phyloP scores from a whole-genome alignment of 495 filamentous ascomycete species.

The Xylaria telfairii region DNA sequence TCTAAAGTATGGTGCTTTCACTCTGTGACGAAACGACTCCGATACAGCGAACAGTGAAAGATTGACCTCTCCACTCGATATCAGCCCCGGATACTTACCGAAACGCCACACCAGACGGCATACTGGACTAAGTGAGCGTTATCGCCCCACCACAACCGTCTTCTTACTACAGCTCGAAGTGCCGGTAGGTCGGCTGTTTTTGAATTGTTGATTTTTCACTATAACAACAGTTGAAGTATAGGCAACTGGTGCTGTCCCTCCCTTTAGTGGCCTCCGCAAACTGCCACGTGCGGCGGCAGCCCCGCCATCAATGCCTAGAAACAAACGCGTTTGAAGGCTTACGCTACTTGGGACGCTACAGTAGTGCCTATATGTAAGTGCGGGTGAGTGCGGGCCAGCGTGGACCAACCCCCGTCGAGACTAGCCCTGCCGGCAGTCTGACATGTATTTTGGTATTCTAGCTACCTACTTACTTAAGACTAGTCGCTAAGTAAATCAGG shows the following conservation, averaged over 20 bases:
- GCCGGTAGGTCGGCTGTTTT: background rate
- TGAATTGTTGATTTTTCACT: background rate
- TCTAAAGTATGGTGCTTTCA: no score
- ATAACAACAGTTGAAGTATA: background rate
- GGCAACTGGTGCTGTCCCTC: background rate
- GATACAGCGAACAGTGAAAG: background rate
- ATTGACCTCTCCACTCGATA: background rate
- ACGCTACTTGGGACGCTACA: background rate
- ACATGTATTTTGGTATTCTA: background rate
- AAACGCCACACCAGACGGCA: background rate
- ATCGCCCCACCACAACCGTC: background rate
- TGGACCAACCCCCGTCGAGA: background rate
- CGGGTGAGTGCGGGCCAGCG: background rate
- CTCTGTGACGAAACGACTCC: background rate
- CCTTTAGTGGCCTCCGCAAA: background rate
- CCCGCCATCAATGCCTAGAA: background rate
- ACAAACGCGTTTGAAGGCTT: background rate
- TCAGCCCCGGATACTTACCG: background rate
- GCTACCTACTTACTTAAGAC: background rate
- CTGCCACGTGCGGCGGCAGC: conserved; percentile 1
- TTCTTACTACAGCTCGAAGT: background rate
- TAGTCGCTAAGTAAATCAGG: background rate
- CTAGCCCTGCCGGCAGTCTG: background rate
- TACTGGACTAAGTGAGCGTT: background rate
- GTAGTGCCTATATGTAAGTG: conserved; percentile 1